Evolutionary conservation across 306 rosid species (phyloP), one percentile per base, ranked within the genome.

Genomic region (Pyrus communis): DNA sequence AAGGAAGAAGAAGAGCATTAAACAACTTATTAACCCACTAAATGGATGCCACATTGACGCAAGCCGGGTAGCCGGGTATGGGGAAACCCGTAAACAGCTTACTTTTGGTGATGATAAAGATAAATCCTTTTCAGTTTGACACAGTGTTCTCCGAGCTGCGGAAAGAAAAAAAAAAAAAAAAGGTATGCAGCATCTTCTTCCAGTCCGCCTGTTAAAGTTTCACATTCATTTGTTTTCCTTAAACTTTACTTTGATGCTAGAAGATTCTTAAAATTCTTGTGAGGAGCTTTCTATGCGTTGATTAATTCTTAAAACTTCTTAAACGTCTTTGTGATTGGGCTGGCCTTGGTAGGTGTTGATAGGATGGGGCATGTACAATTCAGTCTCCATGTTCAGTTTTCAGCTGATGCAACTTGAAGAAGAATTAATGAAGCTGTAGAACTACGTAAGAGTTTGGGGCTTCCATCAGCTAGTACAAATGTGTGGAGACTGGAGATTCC

Each of bases 361-460:
- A 15, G 97, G 97, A 0, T 92, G 98, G 98, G 97, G 98, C 74
- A 74, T 90, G 89, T 95, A 92, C 83, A 92, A 95, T 85, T 89
- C 98, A 17, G 91, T 75, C 71, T 95, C 97, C 71, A 90, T 95
- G 97, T 95, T 90, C 81, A 89, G 89, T 82, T 96, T 95, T 68
- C 90, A 95, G 73, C 90, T 94, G 55, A 94, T 94, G 97, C 96
- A 94, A 85, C 86, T 94, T 73, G 92, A 90, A 79, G 90, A 87
- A 95, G 96, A 80, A 83, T 92, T 51, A 78, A 69, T 22, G 83
- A 81, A 21, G 98, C 98, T 75, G 80, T 83, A 77, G 83, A 81
- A 80, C 70, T 95, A 64, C 90, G 97, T 33, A 83, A 75, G 79
- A 88, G 85, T 85, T 81, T 95, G 92, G 90, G 90, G 67, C 93